Conservation (phyloP, 2,329 filamentous ascomycete genomes). For the Venturia nashicola region DNA sequence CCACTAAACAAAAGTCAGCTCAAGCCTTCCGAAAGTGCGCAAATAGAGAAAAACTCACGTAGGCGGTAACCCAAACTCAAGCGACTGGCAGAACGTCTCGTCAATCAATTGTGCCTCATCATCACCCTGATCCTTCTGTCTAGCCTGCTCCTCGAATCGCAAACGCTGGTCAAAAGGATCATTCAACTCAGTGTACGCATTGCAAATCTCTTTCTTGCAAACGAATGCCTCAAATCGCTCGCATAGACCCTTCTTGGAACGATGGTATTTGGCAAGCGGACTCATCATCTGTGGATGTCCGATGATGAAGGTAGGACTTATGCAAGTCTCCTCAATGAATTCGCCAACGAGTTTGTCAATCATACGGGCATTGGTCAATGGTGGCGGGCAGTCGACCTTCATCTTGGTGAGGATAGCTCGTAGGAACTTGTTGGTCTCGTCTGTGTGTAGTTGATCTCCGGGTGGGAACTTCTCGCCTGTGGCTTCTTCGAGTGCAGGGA, state of each 20-base stretch:
- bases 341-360: conserved; percentile 84
- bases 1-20: conserved; percentile 61
- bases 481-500: conserved; percentile 77
- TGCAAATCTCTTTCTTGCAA: conserved; percentile 92
- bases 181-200: conserved; percentile 98
- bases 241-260: conserved; percentile 67
- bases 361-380: conserved; percentile 89
- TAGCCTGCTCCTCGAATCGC: conserved; percentile 87
- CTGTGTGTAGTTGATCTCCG: conserved; percentile 76
- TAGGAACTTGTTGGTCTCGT: conserved; percentile 82
- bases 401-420: conserved; percentile 74
- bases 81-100: conserved; percentile 82
- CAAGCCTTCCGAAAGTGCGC: too few species aligned
- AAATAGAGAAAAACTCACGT: neutral
- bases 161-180: conserved; percentile 83
- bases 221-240: conserved; percentile 98
- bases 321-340: conserved; percentile 83
- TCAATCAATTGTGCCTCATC: conserved; percentile 94
- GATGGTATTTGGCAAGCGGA: conserved; percentile 91
- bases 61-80: conserved; percentile 85
- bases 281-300: conserved; percentile 82
- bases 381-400: conserved; percentile 79
- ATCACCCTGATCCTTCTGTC: conserved; percentile 91
- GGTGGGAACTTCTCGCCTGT: conserved; percentile 90
- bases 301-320: conserved; percentile 86